Base-by-base conservation (phyloP, 805 yeast genomes). In the Kuraishia piskuri region DNA sequence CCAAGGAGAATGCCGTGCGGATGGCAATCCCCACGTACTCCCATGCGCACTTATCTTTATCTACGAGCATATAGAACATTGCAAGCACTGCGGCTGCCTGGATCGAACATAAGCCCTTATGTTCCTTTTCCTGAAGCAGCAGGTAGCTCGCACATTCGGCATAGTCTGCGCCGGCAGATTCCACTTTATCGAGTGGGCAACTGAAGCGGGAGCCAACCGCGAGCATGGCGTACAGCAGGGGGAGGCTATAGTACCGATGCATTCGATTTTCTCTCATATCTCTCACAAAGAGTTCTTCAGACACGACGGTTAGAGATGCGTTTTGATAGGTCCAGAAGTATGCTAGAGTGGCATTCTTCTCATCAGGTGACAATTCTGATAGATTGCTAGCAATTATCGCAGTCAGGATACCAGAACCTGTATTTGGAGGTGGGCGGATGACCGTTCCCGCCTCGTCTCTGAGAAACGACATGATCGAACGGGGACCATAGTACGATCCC, bases 151-250 rank as follows among this genome's bases (percentile, higher is more conserved):
- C 59, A 22, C 53, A 48, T 20, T 56, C 54, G 1, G 59, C 57
- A 50, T 54, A 57, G 25, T 49, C 25, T 5, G 40, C 20, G 5
- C 59, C 59, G 9, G 54, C 56, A 52, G 37, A 51, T 19, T 36
- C 50, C 21, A 50, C 6, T 21, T 51, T 25, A 22, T 50, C 56
- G 40, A 31, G 40, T 3, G 40, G 40, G 17, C 40, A 31, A 14
- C 46, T 23, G 36, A 54, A 52, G 25, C 58, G 48, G 6, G 60
- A 49, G 12, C 60, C 60, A 10, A 57, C 52, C 20, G 59, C 57
- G 21, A 57, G 46, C 57, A 57, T 56, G 12, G 60, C 60, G 19
- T 57, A 54, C 17, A 57, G 46, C 14, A 57, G 52, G 4, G 59
- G 48, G 17, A 47, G 45, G 25, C 53, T 55, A 47, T 31, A 57